Evolutionary conservation across 345 rosid species (phyloP), one percentile per base, ranked within the genome.

Genomic region (Euphorbia tirucalli): DNA sequence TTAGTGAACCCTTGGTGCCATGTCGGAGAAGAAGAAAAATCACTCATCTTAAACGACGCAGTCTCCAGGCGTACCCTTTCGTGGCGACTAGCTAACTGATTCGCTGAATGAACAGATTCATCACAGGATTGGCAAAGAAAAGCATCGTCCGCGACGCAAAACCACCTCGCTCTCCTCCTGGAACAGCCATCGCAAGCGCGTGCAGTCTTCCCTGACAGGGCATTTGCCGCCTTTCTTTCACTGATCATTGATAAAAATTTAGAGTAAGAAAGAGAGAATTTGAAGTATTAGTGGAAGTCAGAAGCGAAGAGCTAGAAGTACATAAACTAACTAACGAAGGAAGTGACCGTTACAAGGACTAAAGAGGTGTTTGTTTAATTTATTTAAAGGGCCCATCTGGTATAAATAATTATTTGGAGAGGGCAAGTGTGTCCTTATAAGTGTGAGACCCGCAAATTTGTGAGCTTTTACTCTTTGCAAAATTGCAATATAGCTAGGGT

Each of bases 81-180:
- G 70, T 90, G 96, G 44, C 90, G 76, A 13, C 85, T 76, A 0
- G 96, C 89, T 5, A 90, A 69, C 71, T 68, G 88, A 79, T 90
- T 88, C 0, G 92, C 90, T 0, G 92, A 86, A 79, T 88, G 92
- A 57, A 90, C 85, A 0, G 89, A 85, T 4, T 86, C 61, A 75
- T 88, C 92, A 49, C 96, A 90, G 32, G 62, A 76, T 65, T 85
- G 90, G 83, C 96, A 90, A 52, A 90, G 87, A 67, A 90, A 90
- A 46, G 96, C 92, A 35, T 85, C 90, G 14, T 90, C 92, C 0
- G 90, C 87, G 0, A 79, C 79, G 13, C 96, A 88, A 63, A 76
- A 88, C 89, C 90, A 86, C 19, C 85, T 80, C 11, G 92, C 92
- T 41, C 85, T 82, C 54, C 69, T 68, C 41, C 63, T 5, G 8